Percentiles rank a stretch among this genome's conserved stretches.
phyloP scores from a whole-genome alignment of 306 rosid species.

The Cucurbita ficifolia region DNA sequence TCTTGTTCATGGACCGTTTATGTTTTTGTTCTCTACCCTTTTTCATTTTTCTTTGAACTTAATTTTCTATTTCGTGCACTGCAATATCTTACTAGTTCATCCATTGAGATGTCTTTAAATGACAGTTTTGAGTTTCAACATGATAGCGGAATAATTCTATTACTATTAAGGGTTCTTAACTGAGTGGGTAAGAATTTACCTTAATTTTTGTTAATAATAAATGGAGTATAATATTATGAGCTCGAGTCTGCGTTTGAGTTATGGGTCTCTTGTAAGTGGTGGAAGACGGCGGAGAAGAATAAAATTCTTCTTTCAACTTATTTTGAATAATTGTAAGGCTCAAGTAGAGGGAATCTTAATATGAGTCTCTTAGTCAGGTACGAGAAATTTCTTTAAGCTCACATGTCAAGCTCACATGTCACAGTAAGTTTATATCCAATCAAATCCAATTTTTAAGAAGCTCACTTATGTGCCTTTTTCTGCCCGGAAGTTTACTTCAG shows the following conservation, averaged over 20 bases:
- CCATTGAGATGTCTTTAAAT: neutral
- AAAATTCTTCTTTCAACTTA: too few relatives aligned
- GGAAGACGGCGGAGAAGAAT: too few relatives aligned
- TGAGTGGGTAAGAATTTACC: too few relatives aligned
- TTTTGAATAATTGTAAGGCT: too few relatives aligned
- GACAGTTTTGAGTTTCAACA: neutral
- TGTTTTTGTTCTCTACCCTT: neutral
- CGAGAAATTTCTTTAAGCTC: neutral
- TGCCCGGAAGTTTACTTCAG: neutral
- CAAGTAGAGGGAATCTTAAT: too few relatives aligned
- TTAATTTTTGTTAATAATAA: neutral
- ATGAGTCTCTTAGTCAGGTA: neutral
- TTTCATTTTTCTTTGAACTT: neutral
- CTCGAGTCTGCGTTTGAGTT: too few relatives aligned
- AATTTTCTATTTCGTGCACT: neutral
- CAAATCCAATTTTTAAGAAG: neutral
- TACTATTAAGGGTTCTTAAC: neutral
- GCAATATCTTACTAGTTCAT: neutral
- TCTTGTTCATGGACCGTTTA: constrained; percentile 1
- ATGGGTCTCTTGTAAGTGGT: too few relatives aligned
- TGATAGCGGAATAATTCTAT: neutral
- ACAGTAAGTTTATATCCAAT: neutral
- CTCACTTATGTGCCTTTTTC: neutral
- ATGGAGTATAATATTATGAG: too few relatives aligned
- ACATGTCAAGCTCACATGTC: too few relatives aligned